Base-by-base conservation (phyloP, 371 early-diverging fungal genomes). In the Gilbertella persicaria region DNA sequence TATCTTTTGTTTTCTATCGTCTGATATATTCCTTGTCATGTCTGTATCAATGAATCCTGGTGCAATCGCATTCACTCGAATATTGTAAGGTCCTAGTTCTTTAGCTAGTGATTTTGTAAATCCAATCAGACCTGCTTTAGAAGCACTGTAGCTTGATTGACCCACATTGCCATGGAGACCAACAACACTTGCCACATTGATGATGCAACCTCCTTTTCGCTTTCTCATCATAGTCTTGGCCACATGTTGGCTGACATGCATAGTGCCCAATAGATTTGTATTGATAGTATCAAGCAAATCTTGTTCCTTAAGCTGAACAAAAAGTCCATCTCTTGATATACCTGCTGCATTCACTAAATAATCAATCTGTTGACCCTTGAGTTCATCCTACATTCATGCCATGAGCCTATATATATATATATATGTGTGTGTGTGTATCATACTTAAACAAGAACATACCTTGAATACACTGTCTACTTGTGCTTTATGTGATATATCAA, bases 21-120 rank as follows among this genome's bases (percentile, higher is more conserved):
- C 69, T 2, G 66, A 12, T 3, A 84, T 66, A 26, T 79, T 72
- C 16, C 66, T 49, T 23, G 90, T 93, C 87, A 95, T 90, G 46
- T 92, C 90, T 0, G 95, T 93, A 5, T 85, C 86, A 26, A 94
- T 89, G 53, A 83, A 92, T n/a, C 96, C 96, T 10, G 96, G 96
- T 6, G 92, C 89, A 60, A 95, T 82, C 1, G 82, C 82, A 71
- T 92, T 93, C 6, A 90, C 93, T 30, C 92, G 69, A 10, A 95
- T 79, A 12, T 85, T 81, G 0, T 71, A 69, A 8, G 88, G 81
- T 0, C 88, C 94, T 1, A 92, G 62, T 62, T 95, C 96, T 61
- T 79, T 84, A 5, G 96, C 92, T 16, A 94, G 64, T 10, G 91
- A 82, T 41, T 86, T 83, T 9, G 94, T 88, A 55, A 92, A 93